These are phyloP conservation scores for Cubamyces lactineus DNA, from an alignment of 768 basidiomycete species.

Conservation along the genomic window DNA sequence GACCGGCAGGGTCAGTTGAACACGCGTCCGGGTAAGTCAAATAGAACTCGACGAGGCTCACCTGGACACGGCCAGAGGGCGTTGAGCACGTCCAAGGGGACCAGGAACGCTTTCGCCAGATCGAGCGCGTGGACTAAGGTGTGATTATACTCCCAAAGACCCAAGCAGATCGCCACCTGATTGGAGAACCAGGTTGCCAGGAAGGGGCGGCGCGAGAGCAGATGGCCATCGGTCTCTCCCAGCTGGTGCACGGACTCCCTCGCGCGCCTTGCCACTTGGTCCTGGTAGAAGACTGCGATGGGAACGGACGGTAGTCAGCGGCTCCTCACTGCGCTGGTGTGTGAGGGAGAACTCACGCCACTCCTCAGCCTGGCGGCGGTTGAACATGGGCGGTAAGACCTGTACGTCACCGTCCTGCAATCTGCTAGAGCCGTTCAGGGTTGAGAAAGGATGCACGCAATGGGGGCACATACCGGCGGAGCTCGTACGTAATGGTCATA, in stretches of 20 bases:
- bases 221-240: slow-evolving; percentile 51
- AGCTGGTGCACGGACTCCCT: slow-evolving; percentile 56
- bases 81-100: slow-evolving; percentile 68
- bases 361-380: slow-evolving; percentile 71
- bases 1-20: slow-evolving; percentile 1
- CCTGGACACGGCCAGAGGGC: slow-evolving; percentile 67
- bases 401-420: slow-evolving; percentile 53
- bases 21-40: neutral
- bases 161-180: slow-evolving; percentile 47
- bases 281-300: slow-evolving; percentile 65
- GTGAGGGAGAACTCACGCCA: slow-evolving; percentile 61
- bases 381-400: slow-evolving; percentile 57
- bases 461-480: slow-evolving; percentile 58
- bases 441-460: slow-evolving; percentile 14
- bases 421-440: slow-evolving; percentile 39
- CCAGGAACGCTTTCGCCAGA: slow-evolving; percentile 65
- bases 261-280: slow-evolving; percentile 63
- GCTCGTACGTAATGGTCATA: slow-evolving; percentile 62
- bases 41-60: slow-evolving; percentile 31
- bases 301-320: neutral
- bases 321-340: slow-evolving; percentile 3
- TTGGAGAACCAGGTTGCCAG: slow-evolving; percentile 59
- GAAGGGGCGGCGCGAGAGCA: slow-evolving; percentile 69
- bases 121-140: slow-evolving; percentile 60
- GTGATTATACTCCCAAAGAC: slow-evolving; percentile 67